Evolutionary conservation across 805 yeast genomes (phyloP).

Genomic region (Teunomyces panamensis): DNA sequence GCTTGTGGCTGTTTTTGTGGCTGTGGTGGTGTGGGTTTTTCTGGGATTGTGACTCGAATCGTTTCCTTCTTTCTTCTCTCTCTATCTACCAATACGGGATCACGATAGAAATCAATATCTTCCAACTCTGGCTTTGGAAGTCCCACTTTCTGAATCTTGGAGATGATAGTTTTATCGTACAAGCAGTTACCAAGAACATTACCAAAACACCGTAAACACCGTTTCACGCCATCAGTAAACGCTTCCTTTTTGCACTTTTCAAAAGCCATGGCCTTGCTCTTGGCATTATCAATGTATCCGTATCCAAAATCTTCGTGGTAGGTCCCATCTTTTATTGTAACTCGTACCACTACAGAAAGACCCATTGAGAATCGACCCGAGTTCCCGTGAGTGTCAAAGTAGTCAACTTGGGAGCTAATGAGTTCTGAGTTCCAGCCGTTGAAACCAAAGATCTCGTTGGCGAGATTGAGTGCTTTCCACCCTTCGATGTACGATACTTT

Average conservation of each 20-base stretch:
- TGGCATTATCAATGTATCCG: slow-evolving; percentile 71
- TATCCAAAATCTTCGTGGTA: slow-evolving; percentile 75
- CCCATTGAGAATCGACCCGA: slow-evolving; percentile 57
- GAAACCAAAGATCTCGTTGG: slow-evolving; percentile 79
- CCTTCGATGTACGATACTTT: slow-evolving; percentile 77
- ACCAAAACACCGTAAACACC: slow-evolving; percentile 78
- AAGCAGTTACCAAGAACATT: slow-evolving; percentile 78
- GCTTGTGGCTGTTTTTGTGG: slow-evolving; percentile 2
- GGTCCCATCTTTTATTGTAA: slow-evolving; percentile 77
- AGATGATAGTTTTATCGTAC: slow-evolving; percentile 69
- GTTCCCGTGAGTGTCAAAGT: slow-evolving; percentile 60
- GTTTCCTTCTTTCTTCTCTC: slow-evolving; percentile 17
- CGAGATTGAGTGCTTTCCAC: slow-evolving; percentile 76
- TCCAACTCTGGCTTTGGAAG: slow-evolving; percentile 27
- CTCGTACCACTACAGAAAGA: slow-evolving; percentile 65
- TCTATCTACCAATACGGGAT: slow-evolving; percentile 30
- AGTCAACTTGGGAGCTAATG: slow-evolving; percentile 63
- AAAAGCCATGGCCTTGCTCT: slow-evolving; percentile 67
- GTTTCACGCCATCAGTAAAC: slow-evolving; percentile 76
- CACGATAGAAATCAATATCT: slow-evolving; percentile 33
- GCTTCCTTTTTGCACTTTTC: slow-evolving; percentile 84
- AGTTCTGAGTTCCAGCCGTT: slow-evolving; percentile 82
- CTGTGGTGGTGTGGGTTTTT: neutral
- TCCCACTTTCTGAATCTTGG: slow-evolving; percentile 45
- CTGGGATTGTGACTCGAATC: slow-evolving; percentile 9